Percentiles rank a stretch among this genome's conserved stretches.
These are phyloP conservation scores for Urtica urens DNA, from an alignment of 306 rosid genomes.

Conservation along the genomic window DNA sequence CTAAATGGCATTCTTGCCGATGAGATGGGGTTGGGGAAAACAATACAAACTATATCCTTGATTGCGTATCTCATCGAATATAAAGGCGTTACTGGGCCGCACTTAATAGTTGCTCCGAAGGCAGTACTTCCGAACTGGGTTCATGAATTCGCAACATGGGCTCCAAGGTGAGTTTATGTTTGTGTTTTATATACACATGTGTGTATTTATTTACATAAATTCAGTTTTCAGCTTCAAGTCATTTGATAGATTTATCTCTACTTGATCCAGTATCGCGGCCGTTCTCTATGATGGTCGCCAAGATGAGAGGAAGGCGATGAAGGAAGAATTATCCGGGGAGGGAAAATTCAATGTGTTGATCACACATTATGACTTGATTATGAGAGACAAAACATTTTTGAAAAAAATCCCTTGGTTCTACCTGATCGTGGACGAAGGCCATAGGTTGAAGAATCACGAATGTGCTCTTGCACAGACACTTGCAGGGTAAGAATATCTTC, in stretches of 20 bases:
- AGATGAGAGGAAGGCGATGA: conserved; percentile 89
- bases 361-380: conserved; percentile 95
- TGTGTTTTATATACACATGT: not conserved
- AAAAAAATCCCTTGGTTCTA: conserved; percentile 86
- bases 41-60: conserved; percentile 91
- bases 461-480: conserved; percentile 93
- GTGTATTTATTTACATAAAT: not conserved
- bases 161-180: conserved; percentile 58
- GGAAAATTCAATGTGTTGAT: conserved; percentile 83
- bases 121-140: conserved; percentile 98
- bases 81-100: conserved; percentile 91
- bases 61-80: conserved; percentile 71
- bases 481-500: conserved; percentile 55
- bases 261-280: conserved; percentile 55
- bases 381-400: conserved; percentile 93
- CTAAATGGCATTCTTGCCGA: conserved; percentile 97
- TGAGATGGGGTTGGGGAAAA: conserved; percentile 98
- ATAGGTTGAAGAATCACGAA: conserved; percentile 90
- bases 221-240: conserved; percentile 1
- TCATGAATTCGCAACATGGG: conserved; percentile 82
- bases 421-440: conserved; percentile 99
- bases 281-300: conserved; percentile 86
- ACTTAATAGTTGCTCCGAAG: conserved; percentile 97
- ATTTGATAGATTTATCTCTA: conserved; percentile 13
- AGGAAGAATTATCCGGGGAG: conserved; percentile 83